Conservation (phyloP, 805 yeast genomes). For the Vanderwaltozyma verrucispora region DNA sequence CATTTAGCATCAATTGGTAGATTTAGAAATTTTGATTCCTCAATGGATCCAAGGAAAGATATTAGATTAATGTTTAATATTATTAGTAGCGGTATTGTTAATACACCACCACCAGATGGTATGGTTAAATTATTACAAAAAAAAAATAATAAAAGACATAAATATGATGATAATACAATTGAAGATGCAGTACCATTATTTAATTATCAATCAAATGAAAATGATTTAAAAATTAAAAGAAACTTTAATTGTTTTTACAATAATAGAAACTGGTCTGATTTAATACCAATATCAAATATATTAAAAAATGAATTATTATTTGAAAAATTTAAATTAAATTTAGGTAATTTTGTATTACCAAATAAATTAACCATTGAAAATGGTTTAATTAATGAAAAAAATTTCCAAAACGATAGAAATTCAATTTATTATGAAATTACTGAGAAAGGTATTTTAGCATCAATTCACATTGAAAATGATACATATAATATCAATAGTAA, state of each 20-base stretch:
- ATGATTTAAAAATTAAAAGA: constrained; percentile 35
- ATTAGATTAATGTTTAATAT: constrained; percentile 72
- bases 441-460: constrained; percentile 49
- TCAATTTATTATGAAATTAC: constrained; percentile 53
- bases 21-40: constrained; percentile 48
- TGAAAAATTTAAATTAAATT: constrained; percentile 4
- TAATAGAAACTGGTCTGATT: constrained; percentile 63
- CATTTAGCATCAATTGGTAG: constrained; percentile 82
- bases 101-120: constrained; percentile 85
- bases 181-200: constrained; percentile 80
- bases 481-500: constrained; percentile 36
- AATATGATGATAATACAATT: constrained; percentile 50
- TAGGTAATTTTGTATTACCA: constrained; percentile 4
- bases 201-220: constrained; percentile 38
- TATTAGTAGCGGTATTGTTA: constrained; percentile 81
- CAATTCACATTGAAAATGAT: constrained; percentile 66
- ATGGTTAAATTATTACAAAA: constrained; percentile 67
- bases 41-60: constrained; percentile 45
- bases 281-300: constrained; percentile 42
- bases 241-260: constrained; percentile 39
- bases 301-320: constrained; percentile 13
- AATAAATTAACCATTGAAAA: background rate
- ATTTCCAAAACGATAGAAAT: constrained; percentile 21
- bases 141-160: constrained; percentile 54
- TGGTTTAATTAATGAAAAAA: background rate